Evolutionary conservation across 495 filamentous ascomycete genomes (phyloP).

Genomic region (Thozetella sp.): DNA sequence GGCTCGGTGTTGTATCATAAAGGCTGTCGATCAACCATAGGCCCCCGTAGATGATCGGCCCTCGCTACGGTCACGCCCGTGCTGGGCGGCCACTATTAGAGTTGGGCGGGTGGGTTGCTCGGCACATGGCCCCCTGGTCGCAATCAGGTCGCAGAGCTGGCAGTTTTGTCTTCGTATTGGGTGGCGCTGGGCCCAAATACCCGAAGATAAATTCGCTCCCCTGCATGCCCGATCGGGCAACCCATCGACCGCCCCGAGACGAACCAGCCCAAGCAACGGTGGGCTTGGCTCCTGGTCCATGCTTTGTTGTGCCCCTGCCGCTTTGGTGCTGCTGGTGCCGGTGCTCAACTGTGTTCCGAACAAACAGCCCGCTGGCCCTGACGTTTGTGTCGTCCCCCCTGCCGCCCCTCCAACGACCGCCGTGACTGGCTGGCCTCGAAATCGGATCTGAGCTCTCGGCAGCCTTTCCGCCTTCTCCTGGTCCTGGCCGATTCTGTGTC

Average conservation of each 20-base stretch:
- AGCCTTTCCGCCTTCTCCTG: too few relatives aligned
- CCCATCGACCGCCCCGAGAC: background rate
- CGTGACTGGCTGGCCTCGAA: too few relatives aligned
- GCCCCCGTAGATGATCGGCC: slow-evolving; percentile 19
- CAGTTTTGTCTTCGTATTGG: background rate
- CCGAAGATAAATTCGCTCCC: background rate
- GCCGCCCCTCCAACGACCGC: too few relatives aligned
- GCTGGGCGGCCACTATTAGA: slow-evolving; percentile 11
- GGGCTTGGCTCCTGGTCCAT: background rate
- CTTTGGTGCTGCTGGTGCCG: too few relatives aligned
- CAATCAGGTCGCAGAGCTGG: too few relatives aligned
- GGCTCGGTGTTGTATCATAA: slow-evolving; percentile 33
- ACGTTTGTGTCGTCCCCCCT: too few relatives aligned
- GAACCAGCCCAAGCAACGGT: slow-evolving; percentile 1
- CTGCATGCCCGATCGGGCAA: slow-evolving; percentile 1
- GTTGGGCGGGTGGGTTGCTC: slow-evolving; percentile 3
- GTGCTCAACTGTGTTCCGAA: slow-evolving; percentile 1
- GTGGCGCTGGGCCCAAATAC: background rate
- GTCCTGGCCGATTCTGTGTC: too few relatives aligned
- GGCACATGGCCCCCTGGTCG: slow-evolving; percentile 6
- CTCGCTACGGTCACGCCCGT: slow-evolving; percentile 24
- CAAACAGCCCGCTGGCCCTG: too few relatives aligned
- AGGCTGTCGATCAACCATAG: slow-evolving; percentile 25
- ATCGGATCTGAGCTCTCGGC: too few relatives aligned
- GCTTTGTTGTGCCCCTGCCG: background rate